phyloP scores from a whole-genome alignment of 306 rosid genomes.

The Castanopsis chinensis region DNA sequence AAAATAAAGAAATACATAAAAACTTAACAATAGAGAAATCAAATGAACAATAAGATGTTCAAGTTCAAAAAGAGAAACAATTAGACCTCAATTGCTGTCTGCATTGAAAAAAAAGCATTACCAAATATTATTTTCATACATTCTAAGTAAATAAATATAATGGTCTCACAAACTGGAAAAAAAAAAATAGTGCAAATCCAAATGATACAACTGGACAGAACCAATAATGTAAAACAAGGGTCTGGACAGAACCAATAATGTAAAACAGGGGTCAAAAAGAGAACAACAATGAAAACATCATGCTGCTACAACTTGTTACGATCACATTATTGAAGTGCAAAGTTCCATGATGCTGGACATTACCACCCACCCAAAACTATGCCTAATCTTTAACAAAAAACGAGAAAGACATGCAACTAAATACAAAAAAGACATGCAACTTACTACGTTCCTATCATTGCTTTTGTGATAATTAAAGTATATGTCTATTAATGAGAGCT shows the following conservation, averaged over 20 bases:
- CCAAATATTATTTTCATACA: background rate
- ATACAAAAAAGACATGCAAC: no score
- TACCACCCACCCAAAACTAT: background rate
- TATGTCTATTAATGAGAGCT: background rate
- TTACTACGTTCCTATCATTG: background rate
- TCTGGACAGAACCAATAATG: no score
- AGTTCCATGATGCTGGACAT: background rate
- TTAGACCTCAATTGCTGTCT: conserved; percentile 11
- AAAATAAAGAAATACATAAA: background rate
- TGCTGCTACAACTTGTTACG: background rate
- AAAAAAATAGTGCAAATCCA: background rate
- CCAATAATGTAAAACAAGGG: background rate
- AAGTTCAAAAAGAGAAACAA: conserved; percentile 5
- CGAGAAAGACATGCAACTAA: background rate
- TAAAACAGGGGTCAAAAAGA: background rate
- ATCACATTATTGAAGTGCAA: background rate
- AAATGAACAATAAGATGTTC: conserved; percentile 5
- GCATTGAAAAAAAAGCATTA: conserved; percentile 10
- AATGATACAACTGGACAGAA: background rate
- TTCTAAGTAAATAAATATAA: background rate
- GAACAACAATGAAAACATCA: background rate
- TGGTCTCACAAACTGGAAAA: background rate
- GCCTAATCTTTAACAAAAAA: conserved; percentile 10
- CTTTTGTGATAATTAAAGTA: background rate
- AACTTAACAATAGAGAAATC: conserved; percentile 17